Percentiles rank a stretch among this genome's conserved stretches.
phyloP scores from a whole-genome alignment of 163 green algal species.

The Scenedesmus sp. region DNA sequence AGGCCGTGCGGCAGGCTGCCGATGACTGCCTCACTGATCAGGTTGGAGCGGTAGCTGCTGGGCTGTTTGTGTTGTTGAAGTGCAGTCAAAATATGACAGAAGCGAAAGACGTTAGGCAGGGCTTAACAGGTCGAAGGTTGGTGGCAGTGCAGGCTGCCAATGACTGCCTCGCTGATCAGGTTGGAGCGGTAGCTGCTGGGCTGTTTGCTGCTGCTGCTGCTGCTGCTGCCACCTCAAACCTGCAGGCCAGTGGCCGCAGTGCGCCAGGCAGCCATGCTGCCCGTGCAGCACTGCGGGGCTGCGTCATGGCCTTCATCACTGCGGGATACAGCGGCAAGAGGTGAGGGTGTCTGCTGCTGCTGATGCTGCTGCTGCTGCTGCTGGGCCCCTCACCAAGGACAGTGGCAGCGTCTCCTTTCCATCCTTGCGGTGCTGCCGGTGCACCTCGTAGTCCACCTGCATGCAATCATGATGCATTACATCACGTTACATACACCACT shows the following conservation, averaged over 20 bases:
- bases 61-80: too few species aligned
- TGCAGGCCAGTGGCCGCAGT: background rate
- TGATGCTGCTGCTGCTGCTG: background rate
- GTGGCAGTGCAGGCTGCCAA: slow-evolving; percentile 10
- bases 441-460: slow-evolving; percentile 42
- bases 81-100: too few species aligned
- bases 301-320: too few species aligned
- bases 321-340: too few species aligned
- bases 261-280: background rate
- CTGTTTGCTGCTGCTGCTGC: background rate
- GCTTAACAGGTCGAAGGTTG: too few species aligned
- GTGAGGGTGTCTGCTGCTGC: background rate
- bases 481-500: too few species aligned
- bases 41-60: slow-evolving; percentile 29
- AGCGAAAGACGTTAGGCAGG: too few species aligned
- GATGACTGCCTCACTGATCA: slow-evolving; percentile 43
- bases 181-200: slow-evolving; percentile 24
- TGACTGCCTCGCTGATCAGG: slow-evolving; percentile 42
- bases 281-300: background rate
- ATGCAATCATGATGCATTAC: too few species aligned
- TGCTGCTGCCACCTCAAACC: background rate
- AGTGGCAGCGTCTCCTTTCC: slow-evolving; percentile 28
- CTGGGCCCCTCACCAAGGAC: background rate
- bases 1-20: slow-evolving; percentile 23
- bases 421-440: slow-evolving; percentile 42